These are phyloP conservation scores for Podospora conica DNA, from an alignment of 495 filamentous ascomycete species.

Conservation along the genomic window DNA sequence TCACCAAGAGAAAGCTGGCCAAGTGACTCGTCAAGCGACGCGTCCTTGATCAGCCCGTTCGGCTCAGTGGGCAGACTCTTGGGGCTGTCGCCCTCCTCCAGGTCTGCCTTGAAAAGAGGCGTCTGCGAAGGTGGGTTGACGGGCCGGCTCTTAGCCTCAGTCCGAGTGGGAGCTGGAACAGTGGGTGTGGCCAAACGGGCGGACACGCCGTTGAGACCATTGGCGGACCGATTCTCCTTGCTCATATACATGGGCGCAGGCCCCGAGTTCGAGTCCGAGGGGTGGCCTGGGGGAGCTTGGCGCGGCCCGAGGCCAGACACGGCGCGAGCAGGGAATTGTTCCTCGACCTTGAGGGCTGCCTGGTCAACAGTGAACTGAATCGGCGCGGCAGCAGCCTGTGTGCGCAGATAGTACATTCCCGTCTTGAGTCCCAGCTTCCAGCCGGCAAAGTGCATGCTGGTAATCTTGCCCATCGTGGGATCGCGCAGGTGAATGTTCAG, in stretches of 20 bases:
- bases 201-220: constrained; percentile 47
- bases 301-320: constrained; percentile 62
- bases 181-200: constrained; percentile 58
- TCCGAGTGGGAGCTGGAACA: constrained; percentile 27
- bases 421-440: constrained; percentile 99
- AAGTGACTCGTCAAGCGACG: constrained; percentile 55
- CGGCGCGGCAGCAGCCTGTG: constrained; percentile 90
- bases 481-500: constrained; percentile 99
- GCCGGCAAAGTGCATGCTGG: constrained; percentile 97
- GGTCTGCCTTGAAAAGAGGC: constrained; percentile 59
- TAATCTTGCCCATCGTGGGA: constrained; percentile 99
- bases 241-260: constrained; percentile 39
- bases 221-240: constrained; percentile 33
- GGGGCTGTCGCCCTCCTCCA: constrained; percentile 66
- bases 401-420: constrained; percentile 99
- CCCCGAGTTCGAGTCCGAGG: constrained; percentile 39
- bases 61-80: constrained; percentile 68
- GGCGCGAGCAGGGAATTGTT: constrained; percentile 68
- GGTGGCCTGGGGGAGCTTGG: constrained; percentile 48
- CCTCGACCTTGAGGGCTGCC: constrained; percentile 82
- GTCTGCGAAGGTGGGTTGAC: constrained; percentile 43
- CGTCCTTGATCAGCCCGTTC: constrained; percentile 46
- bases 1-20: constrained; percentile 44
- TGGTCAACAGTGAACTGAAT: constrained; percentile 99
- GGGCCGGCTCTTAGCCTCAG: constrained; percentile 36